Evolutionary conservation across 352 stramenopile genomes (phyloP).

Genomic region (Phytophthora sp.): DNA sequence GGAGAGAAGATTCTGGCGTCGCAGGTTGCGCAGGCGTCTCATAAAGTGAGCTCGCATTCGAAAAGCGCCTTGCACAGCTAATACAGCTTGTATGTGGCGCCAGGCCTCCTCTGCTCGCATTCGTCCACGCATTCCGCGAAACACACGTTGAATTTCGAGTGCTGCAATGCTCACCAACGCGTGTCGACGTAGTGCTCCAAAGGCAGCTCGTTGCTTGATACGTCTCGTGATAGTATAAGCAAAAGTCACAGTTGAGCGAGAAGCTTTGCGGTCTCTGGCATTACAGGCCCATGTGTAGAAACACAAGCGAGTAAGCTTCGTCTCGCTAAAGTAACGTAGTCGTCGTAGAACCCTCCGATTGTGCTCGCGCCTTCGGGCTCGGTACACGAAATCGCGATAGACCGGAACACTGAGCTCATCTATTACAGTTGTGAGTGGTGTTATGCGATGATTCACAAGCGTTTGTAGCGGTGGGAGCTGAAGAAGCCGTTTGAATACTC

Average conservation of each 20-base stretch:
- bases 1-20: conserved; percentile 47
- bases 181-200: conserved; percentile 44
- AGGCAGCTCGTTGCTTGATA: conserved; percentile 46
- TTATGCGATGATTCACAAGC: conserved; percentile 45
- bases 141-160: conserved; percentile 68
- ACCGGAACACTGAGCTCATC: conserved; percentile 62
- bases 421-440: conserved; percentile 52
- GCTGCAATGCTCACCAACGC: conserved; percentile 59
- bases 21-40: conserved; percentile 47
- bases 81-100: conserved; percentile 51
- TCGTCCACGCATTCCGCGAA: conserved; percentile 53
- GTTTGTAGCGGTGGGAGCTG: conserved; percentile 49
- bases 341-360: conserved; percentile 56
- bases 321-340: conserved; percentile 58
- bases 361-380: conserved; percentile 52
- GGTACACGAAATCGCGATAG: conserved; percentile 61
- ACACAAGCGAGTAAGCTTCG: conserved; percentile 43
- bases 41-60: conserved; percentile 70
- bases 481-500: conserved; percentile 52
- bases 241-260: conserved; percentile 37
- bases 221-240: conserved; percentile 41
- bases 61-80: conserved; percentile 68
- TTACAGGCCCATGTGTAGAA: conserved; percentile 50
- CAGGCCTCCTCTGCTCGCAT: conserved; percentile 38
- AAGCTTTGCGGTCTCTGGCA: conserved; percentile 42